A percentile compares a stretch with the other conserved stretches of the same genome.
These are phyloP conservation scores for Simplicillium sp. DNA, from an alignment of 2,329 filamentous ascomycete genomes.

Conservation along the genomic window DNA sequence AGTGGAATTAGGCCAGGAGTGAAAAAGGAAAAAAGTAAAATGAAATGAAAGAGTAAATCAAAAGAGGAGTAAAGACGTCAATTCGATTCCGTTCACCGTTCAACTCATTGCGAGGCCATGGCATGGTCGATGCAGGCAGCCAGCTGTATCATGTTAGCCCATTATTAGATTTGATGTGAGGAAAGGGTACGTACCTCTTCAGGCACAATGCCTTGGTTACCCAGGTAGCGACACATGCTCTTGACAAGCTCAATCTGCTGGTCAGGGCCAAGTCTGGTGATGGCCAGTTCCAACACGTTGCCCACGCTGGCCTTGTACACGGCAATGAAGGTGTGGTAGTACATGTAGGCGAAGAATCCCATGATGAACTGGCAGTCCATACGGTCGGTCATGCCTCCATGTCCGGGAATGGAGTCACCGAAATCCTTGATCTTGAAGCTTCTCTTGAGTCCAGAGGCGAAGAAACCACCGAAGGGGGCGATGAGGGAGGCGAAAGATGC, in stretches of 20 bases:
- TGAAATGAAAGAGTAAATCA: slow-evolving; percentile 1
- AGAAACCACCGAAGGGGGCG: slow-evolving; percentile 96
- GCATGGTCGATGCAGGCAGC: slow-evolving; percentile 6
- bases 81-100: neutral
- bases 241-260: slow-evolving; percentile 80
- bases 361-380: slow-evolving; percentile 99
- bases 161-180: no score
- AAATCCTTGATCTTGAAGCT: slow-evolving; percentile 99
- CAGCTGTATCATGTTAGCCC: slow-evolving; percentile 3
- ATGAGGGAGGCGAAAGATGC: slow-evolving; percentile 94
- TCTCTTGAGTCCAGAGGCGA: slow-evolving; percentile 92
- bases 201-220: slow-evolving; percentile 47
- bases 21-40: neutral
- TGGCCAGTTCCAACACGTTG: slow-evolving; percentile 80
- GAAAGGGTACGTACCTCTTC: slow-evolving; percentile 17
- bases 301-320: slow-evolving; percentile 79
- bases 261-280: slow-evolving; percentile 76
- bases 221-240: slow-evolving; percentile 52
- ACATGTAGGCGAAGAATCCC: slow-evolving; percentile 97
- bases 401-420: slow-evolving; percentile 92
- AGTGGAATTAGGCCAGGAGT: no score
- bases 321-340: slow-evolving; percentile 96
- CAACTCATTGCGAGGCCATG: slow-evolving; percentile 4
- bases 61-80: neutral
- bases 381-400: slow-evolving; percentile 95